phyloP scores from a whole-genome alignment of 2,329 filamentous ascomycete genomes.

The Rhynchosporium graminicola region DNA sequence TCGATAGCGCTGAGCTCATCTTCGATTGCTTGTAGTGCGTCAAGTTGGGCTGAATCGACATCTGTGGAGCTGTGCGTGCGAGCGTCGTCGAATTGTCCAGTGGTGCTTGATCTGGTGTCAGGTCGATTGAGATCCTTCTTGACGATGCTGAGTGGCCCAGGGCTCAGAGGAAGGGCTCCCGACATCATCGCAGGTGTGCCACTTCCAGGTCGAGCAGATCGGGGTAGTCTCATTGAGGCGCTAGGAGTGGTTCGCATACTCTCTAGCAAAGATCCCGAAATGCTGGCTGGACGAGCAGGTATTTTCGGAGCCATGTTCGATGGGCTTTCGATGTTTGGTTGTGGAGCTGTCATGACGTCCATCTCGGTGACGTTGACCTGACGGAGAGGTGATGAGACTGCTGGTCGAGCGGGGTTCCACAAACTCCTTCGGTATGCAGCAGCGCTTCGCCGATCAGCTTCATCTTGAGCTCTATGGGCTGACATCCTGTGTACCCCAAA shows the following conservation, averaged over 20 bases:
- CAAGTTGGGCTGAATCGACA: neutral
- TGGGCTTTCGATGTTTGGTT: neutral
- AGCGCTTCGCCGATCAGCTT: neutral
- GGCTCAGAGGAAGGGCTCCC: neutral
- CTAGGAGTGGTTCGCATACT: constrained; percentile 1
- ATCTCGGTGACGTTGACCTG: neutral
- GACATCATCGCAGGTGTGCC: neutral
- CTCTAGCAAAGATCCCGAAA: constrained; percentile 10
- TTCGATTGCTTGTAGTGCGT: constrained; percentile 1
- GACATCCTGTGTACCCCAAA: neutral
- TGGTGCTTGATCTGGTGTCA: neutral
- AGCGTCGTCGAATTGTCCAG: neutral
- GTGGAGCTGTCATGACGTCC: neutral
- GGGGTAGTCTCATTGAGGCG: neutral
- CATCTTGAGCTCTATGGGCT: neutral
- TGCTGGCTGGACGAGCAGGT: constrained; percentile 7
- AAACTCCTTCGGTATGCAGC: neutral
- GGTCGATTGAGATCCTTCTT: neutral
- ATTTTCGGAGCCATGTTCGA: neutral
- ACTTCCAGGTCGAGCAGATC: neutral
- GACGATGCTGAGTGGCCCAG: constrained; percentile 2
- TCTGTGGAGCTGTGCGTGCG: neutral
- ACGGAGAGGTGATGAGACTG: neutral
- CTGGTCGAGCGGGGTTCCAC: constrained; percentile 1
- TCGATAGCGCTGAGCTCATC: neutral